A percentile compares a stretch with the other conserved stretches of the same genome.
These are phyloP conservation scores for Termitomyces titanicus DNA, from an alignment of 768 basidiomycete species.

Conservation along the genomic window DNA sequence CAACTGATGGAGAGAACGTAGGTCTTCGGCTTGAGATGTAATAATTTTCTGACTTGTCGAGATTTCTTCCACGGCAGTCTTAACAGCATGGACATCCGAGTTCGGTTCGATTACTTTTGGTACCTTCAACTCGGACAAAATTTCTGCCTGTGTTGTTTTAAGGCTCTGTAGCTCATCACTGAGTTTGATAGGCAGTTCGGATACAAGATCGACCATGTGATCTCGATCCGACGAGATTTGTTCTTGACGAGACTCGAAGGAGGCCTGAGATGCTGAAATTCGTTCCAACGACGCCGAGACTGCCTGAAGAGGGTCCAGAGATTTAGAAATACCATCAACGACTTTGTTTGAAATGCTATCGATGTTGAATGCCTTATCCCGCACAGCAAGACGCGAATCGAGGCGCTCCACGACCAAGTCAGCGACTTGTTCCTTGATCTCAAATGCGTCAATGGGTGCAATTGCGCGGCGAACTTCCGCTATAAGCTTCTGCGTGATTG, in stretches of 20 bases:
- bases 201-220: constrained; percentile 37
- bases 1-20: constrained; percentile 48
- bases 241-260: constrained; percentile 32
- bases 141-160: constrained; percentile 31
- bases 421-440: constrained; percentile 86
- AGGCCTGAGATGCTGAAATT: constrained; percentile 40
- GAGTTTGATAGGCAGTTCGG: constrained; percentile 46
- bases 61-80: constrained; percentile 45
- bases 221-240: constrained; percentile 37
- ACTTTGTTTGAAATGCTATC: constrained; percentile 57
- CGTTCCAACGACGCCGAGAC: constrained; percentile 36
- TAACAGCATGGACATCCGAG: constrained; percentile 40
- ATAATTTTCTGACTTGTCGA: constrained; percentile 47
- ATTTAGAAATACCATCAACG: constrained; percentile 44
- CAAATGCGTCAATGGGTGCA: constrained; percentile 76
- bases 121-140: constrained; percentile 27
- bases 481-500: constrained; percentile 55
- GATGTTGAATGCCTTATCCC: constrained; percentile 67
- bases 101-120: constrained; percentile 23
- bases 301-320: constrained; percentile 37
- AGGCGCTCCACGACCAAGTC: constrained; percentile 85
- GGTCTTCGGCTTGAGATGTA: constrained; percentile 42
- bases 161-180: constrained; percentile 41
- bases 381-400: constrained; percentile 73
- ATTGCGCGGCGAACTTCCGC: constrained; percentile 69